Evolutionary conservation across 2,329 filamentous ascomycete genomes (phyloP), one percentile per base, ranked within the genome.

Genomic region (Fusarium sp.): DNA sequence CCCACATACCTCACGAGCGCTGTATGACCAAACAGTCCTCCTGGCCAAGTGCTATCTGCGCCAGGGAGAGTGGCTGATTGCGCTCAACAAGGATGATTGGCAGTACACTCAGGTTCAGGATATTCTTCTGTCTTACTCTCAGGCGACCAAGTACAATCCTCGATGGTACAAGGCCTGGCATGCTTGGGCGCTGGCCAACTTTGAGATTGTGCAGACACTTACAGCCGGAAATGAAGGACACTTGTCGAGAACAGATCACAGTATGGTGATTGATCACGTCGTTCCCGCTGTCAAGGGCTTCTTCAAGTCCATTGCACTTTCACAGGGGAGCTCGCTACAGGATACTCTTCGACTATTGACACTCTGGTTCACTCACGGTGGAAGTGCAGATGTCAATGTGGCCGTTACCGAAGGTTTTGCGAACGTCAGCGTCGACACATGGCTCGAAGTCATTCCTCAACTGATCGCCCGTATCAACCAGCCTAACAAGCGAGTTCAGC

Each of bases 101-200:
- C 92, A 94, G 73, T 90, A 94, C 72, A 92, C 94, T 14, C 92
- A 94, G 74, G 94, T 98, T 8, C 90, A 93, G 58, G 96, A 98
- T 60, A 95, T 99, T 66, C 86, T 99, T 30, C 89, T 90, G n/a
- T 95, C 96, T 4, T 99, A 98, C 82, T 91, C 92, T 24, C 92
- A 95, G 67, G 97, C 97, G 3, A 99, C 96, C 5, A 92, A 94
- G 67, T 98, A 97, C 84, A 97, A 99, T 81, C 92, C 94, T 39
- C 91, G 92, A 70, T 99, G 96, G 90, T 99, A 99, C 86, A 99
- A 99, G 84, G 96, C 97, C 13, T 99, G 96, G 96, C 96, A 99
- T 83, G 94, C 96, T 0, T 99, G 96, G 96, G 97, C 96, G 17
- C 84, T 99, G 72, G 96, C 96, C 61, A 99, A 99, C 82, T 99